Conservation (phyloP, 768 basidiomycete genomes). For the Coprinopsis cinerea region DNA sequence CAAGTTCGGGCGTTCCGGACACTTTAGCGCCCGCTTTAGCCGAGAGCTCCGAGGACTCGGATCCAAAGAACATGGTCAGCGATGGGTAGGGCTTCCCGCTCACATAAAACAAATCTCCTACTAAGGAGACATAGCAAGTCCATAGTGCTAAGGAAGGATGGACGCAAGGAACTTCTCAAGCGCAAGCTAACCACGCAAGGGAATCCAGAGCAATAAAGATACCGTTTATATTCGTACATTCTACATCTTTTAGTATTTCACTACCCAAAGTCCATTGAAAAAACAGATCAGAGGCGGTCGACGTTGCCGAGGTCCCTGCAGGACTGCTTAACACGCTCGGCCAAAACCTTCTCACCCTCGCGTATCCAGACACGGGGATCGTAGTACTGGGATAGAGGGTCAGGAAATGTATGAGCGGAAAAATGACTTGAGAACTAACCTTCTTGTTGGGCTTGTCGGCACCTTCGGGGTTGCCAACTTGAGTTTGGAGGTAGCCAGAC, state of each 20-base stretch:
- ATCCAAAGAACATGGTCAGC: too few relatives aligned
- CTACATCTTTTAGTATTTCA: neutral
- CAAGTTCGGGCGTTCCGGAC: too few relatives aligned
- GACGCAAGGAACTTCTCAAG: too few relatives aligned
- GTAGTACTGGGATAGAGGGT: conserved; percentile 52
- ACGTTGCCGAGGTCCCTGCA: conserved; percentile 79
- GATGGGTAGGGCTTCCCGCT: too few relatives aligned
- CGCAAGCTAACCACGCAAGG: too few relatives aligned
- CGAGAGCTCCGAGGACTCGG: too few relatives aligned
- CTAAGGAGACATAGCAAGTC: too few relatives aligned
- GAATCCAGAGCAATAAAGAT: too few relatives aligned
- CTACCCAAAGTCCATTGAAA: neutral
- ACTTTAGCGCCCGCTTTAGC: too few relatives aligned
- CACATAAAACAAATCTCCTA: too few relatives aligned
- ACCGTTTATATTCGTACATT: neutral
- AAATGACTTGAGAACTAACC: conserved; percentile 29
- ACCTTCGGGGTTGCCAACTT: conserved; percentile 97
- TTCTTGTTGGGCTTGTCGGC: conserved; percentile 99
- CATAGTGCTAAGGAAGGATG: too few relatives aligned
- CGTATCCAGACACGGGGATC: conserved; percentile 99
- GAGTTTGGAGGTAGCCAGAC: conserved; percentile 81
- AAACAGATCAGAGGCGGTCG: conserved; percentile 22
- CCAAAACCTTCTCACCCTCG: conserved; percentile 94
- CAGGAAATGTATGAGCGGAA: conserved; percentile 1
- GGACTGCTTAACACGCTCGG: conserved; percentile 86